These are phyloP conservation scores for Penicillium sp. DNA, from an alignment of 2,329 filamentous ascomycete species.

Conservation along the genomic window DNA sequence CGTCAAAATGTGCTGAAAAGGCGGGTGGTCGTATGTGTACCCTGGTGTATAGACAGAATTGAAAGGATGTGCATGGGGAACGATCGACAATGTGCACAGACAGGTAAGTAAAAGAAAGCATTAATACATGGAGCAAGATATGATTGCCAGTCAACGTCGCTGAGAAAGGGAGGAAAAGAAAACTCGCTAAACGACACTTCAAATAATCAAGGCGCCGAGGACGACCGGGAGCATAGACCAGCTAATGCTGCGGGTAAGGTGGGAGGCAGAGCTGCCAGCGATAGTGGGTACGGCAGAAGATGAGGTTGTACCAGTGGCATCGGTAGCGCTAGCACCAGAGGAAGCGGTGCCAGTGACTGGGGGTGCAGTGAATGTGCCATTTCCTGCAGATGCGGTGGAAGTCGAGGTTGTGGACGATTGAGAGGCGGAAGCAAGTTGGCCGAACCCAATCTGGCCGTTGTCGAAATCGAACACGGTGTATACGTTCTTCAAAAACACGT, in stretches of 20 bases:
- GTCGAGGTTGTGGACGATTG: background rate
- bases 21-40: constrained; percentile 1
- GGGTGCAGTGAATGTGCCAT: constrained; percentile 18
- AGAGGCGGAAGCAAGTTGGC: constrained; percentile 17
- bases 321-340: constrained; percentile 1
- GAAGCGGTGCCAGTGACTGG: constrained; percentile 12
- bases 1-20: constrained; percentile 1
- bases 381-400: constrained; percentile 5
- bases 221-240: constrained; percentile 18
- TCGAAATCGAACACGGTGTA: constrained; percentile 84
- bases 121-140: constrained; percentile 2
- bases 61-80: constrained; percentile 1
- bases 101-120: constrained; percentile 1
- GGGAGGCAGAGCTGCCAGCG: constrained; percentile 15
- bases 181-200: constrained; percentile 5
- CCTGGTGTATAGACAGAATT: constrained; percentile 6
- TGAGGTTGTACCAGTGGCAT: constrained; percentile 8
- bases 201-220: constrained; percentile 14
- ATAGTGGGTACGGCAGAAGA: constrained; percentile 4
- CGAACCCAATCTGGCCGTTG: constrained; percentile 42
- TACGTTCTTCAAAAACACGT: constrained; percentile 86
- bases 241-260: constrained; percentile 12
- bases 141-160: constrained; percentile 1
- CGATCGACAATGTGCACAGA: background rate
- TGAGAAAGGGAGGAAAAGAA: constrained; percentile 4